These are phyloP conservation scores for Hydnum rufescens DNA, from an alignment of 768 basidiomycete species.

Conservation along the genomic window DNA sequence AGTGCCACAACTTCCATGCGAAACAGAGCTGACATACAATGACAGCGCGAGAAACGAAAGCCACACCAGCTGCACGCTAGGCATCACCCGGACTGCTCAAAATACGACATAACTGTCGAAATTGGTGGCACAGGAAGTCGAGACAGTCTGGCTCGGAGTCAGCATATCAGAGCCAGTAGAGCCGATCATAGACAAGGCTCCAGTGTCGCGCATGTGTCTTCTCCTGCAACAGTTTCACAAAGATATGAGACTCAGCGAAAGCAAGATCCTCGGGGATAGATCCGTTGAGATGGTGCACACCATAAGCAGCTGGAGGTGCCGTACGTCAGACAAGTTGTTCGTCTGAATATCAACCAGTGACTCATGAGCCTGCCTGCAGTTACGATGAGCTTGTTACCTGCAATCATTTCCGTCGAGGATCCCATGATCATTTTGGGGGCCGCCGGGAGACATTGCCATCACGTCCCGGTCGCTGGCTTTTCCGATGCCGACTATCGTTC, in stretches of 20 bases:
- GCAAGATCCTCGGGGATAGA: conserved; percentile 84
- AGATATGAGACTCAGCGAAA: conserved; percentile 93
- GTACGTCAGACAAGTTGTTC: not conserved
- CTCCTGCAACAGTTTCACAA: conserved; percentile 93
- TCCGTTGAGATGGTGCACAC: conserved; percentile 91
- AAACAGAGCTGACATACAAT: no score
- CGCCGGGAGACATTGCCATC: conserved; percentile 64
- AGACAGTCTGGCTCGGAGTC: no score
- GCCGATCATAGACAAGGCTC: conserved; percentile 92
- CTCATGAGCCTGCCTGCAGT: conserved; percentile 85
- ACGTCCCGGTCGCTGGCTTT: conserved; percentile 94
- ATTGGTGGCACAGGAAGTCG: no score
- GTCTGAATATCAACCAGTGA: not conserved
- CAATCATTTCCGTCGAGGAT: conserved; percentile 85
- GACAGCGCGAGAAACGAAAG: no score
- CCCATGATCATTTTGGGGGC: conserved; percentile 61
- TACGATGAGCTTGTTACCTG: conserved; percentile 83
- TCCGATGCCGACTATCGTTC: conserved; percentile 72
- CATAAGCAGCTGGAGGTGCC: conserved; percentile 71
- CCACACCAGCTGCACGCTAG: no score
- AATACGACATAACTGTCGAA: no score
- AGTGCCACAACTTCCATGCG: no score
- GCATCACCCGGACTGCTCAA: no score
- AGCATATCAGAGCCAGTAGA: no score
- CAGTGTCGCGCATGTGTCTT: conserved; percentile 86